Evolutionary conservation across 805 yeast species (phyloP).

Genomic region (Starmerella stigmatis): DNA sequence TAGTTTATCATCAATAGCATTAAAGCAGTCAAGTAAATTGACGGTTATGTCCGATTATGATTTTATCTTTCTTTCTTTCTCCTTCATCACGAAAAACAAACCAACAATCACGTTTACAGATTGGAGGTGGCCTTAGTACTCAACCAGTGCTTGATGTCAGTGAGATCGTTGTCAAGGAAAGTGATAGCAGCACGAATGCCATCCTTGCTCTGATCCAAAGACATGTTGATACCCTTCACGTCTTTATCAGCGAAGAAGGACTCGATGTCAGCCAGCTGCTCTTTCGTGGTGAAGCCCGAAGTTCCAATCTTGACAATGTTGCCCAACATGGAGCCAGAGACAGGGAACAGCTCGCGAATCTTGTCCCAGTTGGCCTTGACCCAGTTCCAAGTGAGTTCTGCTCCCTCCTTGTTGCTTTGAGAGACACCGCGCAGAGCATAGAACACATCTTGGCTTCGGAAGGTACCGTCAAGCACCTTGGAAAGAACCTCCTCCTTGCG

Average conservation of each 20-base stretch:
- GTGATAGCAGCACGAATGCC: slow-evolving; percentile 39
- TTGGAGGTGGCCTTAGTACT: slow-evolving; percentile 12
- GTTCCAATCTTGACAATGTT: slow-evolving; percentile 56
- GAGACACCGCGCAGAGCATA: slow-evolving; percentile 69
- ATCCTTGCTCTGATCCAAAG: slow-evolving; percentile 48
- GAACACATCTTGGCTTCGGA: slow-evolving; percentile 60
- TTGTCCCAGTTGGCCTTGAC: slow-evolving; percentile 60
- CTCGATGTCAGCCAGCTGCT: slow-evolving; percentile 44
- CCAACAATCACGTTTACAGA: neutral
- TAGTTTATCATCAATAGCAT: no score
- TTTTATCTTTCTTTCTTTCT: no score
- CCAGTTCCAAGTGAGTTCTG: slow-evolving; percentile 67
- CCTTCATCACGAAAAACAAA: no score
- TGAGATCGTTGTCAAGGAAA: slow-evolving; percentile 38
- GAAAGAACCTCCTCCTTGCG: slow-evolving; percentile 48
- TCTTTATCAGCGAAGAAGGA: slow-evolving; percentile 40
- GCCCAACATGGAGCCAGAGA: slow-evolving; percentile 70
- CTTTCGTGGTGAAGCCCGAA: slow-evolving; percentile 48
- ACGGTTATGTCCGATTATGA: no score
- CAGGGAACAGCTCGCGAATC: slow-evolving; percentile 58
- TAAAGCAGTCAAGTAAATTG: no score
- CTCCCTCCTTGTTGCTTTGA: slow-evolving; percentile 35
- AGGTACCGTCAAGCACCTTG: slow-evolving; percentile 46
- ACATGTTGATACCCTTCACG: slow-evolving; percentile 47
- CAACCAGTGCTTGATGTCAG: slow-evolving; percentile 26